These are phyloP conservation scores for Venturia carpophila DNA, from an alignment of 2,329 filamentous ascomycete genomes.

Conservation along the genomic window DNA sequence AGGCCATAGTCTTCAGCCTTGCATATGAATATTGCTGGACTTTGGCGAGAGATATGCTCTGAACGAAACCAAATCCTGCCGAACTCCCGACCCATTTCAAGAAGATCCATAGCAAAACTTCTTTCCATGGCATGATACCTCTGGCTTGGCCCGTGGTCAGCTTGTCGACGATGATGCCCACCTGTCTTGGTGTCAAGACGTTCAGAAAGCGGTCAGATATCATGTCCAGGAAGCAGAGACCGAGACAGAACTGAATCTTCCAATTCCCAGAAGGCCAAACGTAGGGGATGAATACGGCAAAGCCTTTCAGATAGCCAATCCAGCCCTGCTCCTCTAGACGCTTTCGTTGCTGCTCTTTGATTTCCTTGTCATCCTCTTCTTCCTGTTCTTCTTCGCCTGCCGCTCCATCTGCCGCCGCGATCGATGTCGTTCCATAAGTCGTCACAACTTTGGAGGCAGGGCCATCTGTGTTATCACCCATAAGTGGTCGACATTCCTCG, in stretches of 20 bases:
- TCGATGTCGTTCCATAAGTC: constrained; percentile 14
- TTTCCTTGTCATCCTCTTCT: constrained; percentile 46
- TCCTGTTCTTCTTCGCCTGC: constrained; percentile 37
- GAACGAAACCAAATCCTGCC: constrained; percentile 44
- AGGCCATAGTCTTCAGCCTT: constrained; percentile 52
- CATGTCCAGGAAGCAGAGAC: constrained; percentile 59
- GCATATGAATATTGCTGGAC: constrained; percentile 52
- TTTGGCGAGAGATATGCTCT: constrained; percentile 46
- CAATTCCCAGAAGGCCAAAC: constrained; percentile 65
- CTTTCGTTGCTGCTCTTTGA: constrained; percentile 48
- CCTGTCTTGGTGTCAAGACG: constrained; percentile 69
- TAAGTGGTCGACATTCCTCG: constrained; percentile 15
- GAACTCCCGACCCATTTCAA: constrained; percentile 44
- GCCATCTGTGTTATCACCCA: not conserved
- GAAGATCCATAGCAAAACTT: constrained; percentile 45
- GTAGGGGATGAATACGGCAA: constrained; percentile 66
- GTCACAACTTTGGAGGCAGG: not conserved
- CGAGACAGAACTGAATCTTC: constrained; percentile 58
- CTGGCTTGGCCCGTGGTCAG: constrained; percentile 45
- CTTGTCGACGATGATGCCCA: constrained; percentile 69
- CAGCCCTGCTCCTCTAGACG: constrained; percentile 67
- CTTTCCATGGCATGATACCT: constrained; percentile 43
- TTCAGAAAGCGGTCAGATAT: constrained; percentile 65
- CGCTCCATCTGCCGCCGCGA: not conserved
- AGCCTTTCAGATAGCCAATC: constrained; percentile 68